These are phyloP conservation scores for Lolium multiflorum DNA, from an alignment of 176 grass and related monocot species.

Conservation along the genomic window DNA sequence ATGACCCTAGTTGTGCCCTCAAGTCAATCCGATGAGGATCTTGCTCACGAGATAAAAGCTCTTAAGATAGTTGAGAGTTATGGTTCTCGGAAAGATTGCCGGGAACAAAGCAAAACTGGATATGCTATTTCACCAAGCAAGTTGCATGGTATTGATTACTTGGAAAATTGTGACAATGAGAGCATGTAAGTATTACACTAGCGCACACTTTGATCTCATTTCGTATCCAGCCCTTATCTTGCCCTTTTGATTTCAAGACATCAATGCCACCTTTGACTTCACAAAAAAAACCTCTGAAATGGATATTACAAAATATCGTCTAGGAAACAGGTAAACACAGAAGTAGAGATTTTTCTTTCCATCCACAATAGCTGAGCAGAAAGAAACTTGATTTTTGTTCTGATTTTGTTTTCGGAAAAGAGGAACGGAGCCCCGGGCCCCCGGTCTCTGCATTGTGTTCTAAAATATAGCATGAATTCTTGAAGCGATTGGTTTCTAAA, in stretches of 20 bases:
- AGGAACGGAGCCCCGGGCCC: no score
- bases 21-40: slow-evolving; percentile 53
- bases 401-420: no score
- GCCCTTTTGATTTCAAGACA: background rate
- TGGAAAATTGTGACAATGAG: slow-evolving; percentile 55
- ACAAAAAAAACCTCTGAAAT: background rate
- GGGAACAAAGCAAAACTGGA: slow-evolving; percentile 35
- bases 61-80: slow-evolving; percentile 60
- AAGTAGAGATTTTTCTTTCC: background rate
- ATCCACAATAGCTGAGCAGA: background rate
- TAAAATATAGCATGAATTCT: slow-evolving; percentile 3
- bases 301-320: background rate
- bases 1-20: slow-evolving; percentile 26
- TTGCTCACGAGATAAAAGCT: slow-evolving; percentile 63
- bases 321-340: background rate
- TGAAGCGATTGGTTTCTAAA: background rate
- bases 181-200: slow-evolving; percentile 55
- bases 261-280: background rate
- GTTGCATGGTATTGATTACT: slow-evolving; percentile 43
- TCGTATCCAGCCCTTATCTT: slow-evolving; percentile 21
- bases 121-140: slow-evolving; percentile 73
- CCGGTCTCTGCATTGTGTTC: no score
- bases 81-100: slow-evolving; percentile 34
- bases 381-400: background rate
- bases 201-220: background rate